Base-by-base conservation (phyloP, 257 asterid species). In the Asclepias syriaca region DNA sequence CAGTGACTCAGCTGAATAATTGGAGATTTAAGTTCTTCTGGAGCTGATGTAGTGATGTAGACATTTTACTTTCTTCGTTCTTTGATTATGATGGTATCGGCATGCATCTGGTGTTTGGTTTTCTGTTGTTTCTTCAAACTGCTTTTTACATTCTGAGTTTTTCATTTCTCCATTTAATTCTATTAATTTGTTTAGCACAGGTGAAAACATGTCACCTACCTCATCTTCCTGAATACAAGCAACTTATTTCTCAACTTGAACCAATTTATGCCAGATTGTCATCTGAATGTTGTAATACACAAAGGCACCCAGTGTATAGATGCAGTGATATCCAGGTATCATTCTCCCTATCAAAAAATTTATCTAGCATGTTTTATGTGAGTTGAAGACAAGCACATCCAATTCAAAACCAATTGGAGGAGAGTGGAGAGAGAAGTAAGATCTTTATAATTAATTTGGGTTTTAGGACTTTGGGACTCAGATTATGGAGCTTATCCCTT, bases 241-340 rank as follows among this genome's bases (percentile, higher is more conserved):
- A 86, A 83, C 97, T 93, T 71, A 56, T 84, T 55, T 81, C 88
- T 67, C 84, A 86, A 82, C 90, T 93, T 50, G 84, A 83, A 76
- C 96, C 97, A 46, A 73, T 80, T 80, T 87, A 89, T 80, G 82
- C 88, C 59, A 77, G 72, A 74, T 79, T 93, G 74, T 83, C 92
- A 55, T 60, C 82, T 72, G 86, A 86, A 78, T 79, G 77, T 64
- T 56, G 80, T 69, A 61, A 67, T 80, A 84, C 88, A 72, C 91
- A 87, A 60, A 87, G 77, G 79, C 91, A 81, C 63, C 98, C 96
- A 34, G 88, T 85, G 18, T 83, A 93, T 66, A 89, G 84, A 83
- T 93, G 96, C 87, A 89, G 69, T n/a, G 96, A 85, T 79, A 80
- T 73, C 75, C 97, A 90, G 97, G 98, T 93, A 77, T 68, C 21